Base-by-base conservation (phyloP, 2,329 filamentous ascomycete genomes). In the Ampelomyces quisqualis region DNA sequence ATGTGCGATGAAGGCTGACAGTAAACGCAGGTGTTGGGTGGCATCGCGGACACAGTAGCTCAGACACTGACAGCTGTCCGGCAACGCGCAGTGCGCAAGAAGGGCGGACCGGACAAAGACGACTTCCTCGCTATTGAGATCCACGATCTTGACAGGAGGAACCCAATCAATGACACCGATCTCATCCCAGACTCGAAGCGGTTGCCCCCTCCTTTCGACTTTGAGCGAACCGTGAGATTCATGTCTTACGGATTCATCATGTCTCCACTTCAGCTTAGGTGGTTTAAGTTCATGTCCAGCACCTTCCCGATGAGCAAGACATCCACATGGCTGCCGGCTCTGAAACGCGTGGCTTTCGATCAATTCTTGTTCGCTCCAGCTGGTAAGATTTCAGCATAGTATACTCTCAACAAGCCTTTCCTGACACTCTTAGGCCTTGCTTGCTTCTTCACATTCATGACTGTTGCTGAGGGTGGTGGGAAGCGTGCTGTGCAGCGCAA, bases 241-340 rank as follows among this genome's bases (percentile, higher is more conserved):
- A 96, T 97, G 89, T 86, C 88, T 4, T 98, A 97, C 68, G 90
- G 90, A 65, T 96, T 97, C 73, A 80, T 86, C 64, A 96, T 97
- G 89, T 90, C 93, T 4, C 93, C 93, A 0, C 60, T 96, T 21
- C 91, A 97, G 69, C 95, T 95, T 73, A 85, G 88, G 66, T 98
- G 93, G 93, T 97, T 97, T 71, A 80, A 82, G 36, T 90, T 95
- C 68, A 75, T 98, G 50, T 86, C 84, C 22, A 78, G 76, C 52
- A 77, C 82, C 7, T 98, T 98, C 62, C 93, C 93, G 4, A 83
- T 96, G 35, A 86, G 85, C 36, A 89, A 91, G 74, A 79, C 76
- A 8, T 51, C 53, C 15, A 80, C 80, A 56, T 85, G 89, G 34
- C 73, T 77, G 2, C 89, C 90, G 21, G 89, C 89, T 3, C 70